Conservation (phyloP, 106 monocot species). For the Ottelia alismoides region DNA sequence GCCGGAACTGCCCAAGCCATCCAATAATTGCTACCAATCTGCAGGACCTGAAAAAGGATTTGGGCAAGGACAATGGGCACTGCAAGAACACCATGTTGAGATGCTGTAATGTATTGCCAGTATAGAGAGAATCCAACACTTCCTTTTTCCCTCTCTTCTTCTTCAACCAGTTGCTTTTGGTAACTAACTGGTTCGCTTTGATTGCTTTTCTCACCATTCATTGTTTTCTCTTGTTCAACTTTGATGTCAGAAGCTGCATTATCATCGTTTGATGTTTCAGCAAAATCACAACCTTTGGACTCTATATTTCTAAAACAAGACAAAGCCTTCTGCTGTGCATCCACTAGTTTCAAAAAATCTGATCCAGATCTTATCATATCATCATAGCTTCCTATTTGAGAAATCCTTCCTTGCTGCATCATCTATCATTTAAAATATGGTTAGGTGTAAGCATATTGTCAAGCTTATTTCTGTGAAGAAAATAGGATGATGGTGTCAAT, state of each 20-base stretch:
- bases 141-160: constrained; percentile 98
- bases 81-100: constrained; percentile 65
- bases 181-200: too few relatives aligned
- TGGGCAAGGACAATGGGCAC: constrained; percentile 55
- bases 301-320: constrained; percentile 34
- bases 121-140: constrained; percentile 83
- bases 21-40: constrained; percentile 91
- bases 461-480: neutral
- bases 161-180: constrained; percentile 72
- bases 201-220: constrained; percentile 19
- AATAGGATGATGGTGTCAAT: neutral
- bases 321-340: constrained; percentile 71
- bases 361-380: constrained; percentile 64
- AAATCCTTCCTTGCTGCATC: constrained; percentile 59
- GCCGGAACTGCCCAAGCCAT: constrained; percentile 82
- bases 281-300: constrained; percentile 6
- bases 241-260: neutral
- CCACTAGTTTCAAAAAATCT: constrained; percentile 79
- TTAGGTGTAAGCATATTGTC: neutral
- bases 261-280: constrained; percentile 2
- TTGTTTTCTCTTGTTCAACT: constrained; percentile 11
- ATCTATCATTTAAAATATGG: neutral
- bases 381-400: constrained; percentile 65
- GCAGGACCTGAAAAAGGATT: constrained; percentile 59
- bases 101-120: constrained; percentile 70